Evolutionary conservation across 148 eudicot genomes (phyloP).

Genomic region (Cornus kousa): DNA sequence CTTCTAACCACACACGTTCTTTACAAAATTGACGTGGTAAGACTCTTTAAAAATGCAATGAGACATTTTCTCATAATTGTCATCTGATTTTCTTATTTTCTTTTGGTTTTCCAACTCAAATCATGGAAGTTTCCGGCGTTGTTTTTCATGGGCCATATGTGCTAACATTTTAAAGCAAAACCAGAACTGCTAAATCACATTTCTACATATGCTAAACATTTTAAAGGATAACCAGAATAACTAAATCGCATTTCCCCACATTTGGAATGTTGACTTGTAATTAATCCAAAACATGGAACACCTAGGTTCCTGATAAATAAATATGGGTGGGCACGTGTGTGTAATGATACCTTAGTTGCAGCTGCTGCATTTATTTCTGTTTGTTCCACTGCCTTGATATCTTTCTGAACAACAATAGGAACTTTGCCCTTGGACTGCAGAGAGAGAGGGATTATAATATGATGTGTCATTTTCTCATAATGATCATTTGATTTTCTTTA

Average conservation of each 20-base stretch:
- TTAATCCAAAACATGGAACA: neutral
- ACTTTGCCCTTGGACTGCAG: neutral
- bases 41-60: too few relatives aligned
- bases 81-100: neutral
- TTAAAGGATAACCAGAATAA: neutral
- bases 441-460: neutral
- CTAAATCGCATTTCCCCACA: neutral
- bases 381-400: neutral
- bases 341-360: constrained; percentile 10
- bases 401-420: neutral
- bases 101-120: neutral
- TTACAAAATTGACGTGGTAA: too few relatives aligned
- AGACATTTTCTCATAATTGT: neutral
- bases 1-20: neutral
- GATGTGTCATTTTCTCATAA: too few relatives aligned
- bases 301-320: neutral
- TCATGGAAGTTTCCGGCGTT: neutral
- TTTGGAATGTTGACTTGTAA: neutral
- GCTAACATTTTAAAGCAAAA: too few relatives aligned
- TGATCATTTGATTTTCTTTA: too few relatives aligned
- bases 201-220: too few relatives aligned
- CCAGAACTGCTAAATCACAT: too few relatives aligned
- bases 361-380: constrained; percentile 2
- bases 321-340: neutral
- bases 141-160: too few relatives aligned